Evolutionary conservation across 805 yeast genomes (phyloP).

Genomic region (Candida manassasensis): DNA sequence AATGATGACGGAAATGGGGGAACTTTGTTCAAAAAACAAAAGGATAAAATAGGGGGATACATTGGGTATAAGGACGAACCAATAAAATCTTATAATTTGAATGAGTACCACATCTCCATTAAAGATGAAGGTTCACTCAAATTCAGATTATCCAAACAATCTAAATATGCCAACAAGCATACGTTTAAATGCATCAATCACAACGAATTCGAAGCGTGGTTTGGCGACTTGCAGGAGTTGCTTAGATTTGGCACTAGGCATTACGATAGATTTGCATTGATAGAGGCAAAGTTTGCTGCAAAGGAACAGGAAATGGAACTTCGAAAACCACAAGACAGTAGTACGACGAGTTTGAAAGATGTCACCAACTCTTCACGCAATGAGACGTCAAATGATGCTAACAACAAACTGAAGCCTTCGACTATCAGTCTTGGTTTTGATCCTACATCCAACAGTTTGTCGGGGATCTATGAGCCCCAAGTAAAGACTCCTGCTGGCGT

Average conservation of each 20-base stretch:
- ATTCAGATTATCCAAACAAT: slow-evolving; percentile 27
- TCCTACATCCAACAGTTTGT: slow-evolving; percentile 15
- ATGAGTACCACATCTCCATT: slow-evolving; percentile 28
- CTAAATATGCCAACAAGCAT: slow-evolving; percentile 25
- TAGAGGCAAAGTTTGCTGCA: slow-evolving; percentile 36
- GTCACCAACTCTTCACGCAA: not conserved
- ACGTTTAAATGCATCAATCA: slow-evolving; percentile 43
- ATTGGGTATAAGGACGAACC: slow-evolving; percentile 39
- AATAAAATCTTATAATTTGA: slow-evolving; percentile 37
- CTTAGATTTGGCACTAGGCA: slow-evolving; percentile 42
- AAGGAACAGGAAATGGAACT: slow-evolving; percentile 6
- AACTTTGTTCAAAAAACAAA: slow-evolving; percentile 10
- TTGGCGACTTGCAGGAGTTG: slow-evolving; percentile 49
- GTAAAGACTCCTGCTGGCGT: slow-evolving; percentile 29
- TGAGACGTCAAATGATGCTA: too few species aligned
- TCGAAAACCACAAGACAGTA: not conserved
- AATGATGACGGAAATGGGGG: slow-evolving; percentile 9
- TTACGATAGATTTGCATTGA: slow-evolving; percentile 46
- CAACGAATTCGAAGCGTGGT: slow-evolving; percentile 49
- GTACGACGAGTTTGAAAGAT: not conserved
- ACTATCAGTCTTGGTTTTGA: too few species aligned
- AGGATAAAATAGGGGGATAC: slow-evolving; percentile 36
- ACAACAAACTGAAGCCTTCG: too few species aligned
- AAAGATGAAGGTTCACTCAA: slow-evolving; percentile 32
- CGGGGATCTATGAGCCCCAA: slow-evolving; percentile 36